Evolutionary conservation across 148 eudicot genomes (phyloP).

Genomic region (Vaccinium darrowii): DNA sequence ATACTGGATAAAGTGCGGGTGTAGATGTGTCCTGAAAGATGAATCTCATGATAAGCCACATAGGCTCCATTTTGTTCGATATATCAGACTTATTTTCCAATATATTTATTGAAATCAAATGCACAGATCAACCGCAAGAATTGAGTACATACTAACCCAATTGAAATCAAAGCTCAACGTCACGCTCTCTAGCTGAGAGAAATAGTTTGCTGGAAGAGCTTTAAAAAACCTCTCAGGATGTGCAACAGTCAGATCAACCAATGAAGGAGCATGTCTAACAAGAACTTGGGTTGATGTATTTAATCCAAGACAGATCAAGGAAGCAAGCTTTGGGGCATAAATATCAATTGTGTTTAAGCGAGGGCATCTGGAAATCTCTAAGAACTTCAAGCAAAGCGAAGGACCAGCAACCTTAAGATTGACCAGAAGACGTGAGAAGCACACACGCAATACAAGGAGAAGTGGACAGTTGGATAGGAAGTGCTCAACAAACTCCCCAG

Average conservation of each 20-base stretch:
- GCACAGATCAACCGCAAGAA: neutral
- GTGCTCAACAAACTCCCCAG: neutral
- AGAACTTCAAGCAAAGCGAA: no score
- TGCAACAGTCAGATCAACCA: no score
- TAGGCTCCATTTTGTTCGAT: neutral
- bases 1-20: neutral
- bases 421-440: no score
- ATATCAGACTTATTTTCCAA: neutral
- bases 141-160: neutral
- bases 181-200: neutral
- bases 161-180: neutral
- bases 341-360: no score
- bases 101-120: neutral
- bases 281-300: no score
- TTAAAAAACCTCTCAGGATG: neutral
- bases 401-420: no score
- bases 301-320: no score
- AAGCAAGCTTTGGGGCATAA: no score
- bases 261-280: no score
- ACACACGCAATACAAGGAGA: neutral
- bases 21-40: neutral
- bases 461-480: constrained; percentile 1
- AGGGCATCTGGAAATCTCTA: no score
- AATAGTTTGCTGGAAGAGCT: neutral
- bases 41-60: neutral